Conservation (phyloP, 805 yeast species). For the Teunomyces stri region DNA sequence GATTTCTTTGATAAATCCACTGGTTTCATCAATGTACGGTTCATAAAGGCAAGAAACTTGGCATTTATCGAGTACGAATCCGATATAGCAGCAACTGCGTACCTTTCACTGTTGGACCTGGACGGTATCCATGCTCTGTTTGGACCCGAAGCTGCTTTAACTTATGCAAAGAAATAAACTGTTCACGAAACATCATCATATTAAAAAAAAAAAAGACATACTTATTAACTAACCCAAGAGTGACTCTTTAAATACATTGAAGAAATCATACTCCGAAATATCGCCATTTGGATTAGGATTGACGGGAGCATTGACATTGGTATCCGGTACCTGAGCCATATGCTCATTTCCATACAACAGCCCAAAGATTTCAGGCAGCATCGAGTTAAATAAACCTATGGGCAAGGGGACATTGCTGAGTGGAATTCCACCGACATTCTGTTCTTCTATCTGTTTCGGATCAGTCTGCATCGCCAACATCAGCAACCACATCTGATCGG, state of each 20-base stretch:
- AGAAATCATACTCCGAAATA: neutral
- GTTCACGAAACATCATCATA: neutral
- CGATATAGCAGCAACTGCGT: constrained; percentile 47
- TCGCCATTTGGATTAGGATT: constrained; percentile 1
- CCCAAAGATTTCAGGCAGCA: neutral
- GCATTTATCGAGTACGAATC: constrained; percentile 79
- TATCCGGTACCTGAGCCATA: neutral
- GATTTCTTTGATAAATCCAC: constrained; percentile 45
- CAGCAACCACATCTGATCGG: constrained; percentile 13
- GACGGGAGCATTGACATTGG: neutral
- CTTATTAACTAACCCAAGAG: neutral
- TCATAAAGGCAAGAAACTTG: constrained; percentile 63
- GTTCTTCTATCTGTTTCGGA: neutral
- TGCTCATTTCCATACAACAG: neutral
- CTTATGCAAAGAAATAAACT: constrained; percentile 34
- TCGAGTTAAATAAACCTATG: neutral
- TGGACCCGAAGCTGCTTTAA: constrained; percentile 23
- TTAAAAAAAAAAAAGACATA: neutral
- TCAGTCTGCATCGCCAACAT: constrained; percentile 10
- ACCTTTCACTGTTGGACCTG: constrained; percentile 17
- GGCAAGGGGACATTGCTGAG: neutral
- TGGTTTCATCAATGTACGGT: constrained; percentile 67
- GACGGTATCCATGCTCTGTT: constrained; percentile 11
- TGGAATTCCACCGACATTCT: neutral
- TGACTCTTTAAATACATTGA: neutral